phyloP scores from a whole-genome alignment of 345 rosid genomes.

The Isatis tinctoria region DNA sequence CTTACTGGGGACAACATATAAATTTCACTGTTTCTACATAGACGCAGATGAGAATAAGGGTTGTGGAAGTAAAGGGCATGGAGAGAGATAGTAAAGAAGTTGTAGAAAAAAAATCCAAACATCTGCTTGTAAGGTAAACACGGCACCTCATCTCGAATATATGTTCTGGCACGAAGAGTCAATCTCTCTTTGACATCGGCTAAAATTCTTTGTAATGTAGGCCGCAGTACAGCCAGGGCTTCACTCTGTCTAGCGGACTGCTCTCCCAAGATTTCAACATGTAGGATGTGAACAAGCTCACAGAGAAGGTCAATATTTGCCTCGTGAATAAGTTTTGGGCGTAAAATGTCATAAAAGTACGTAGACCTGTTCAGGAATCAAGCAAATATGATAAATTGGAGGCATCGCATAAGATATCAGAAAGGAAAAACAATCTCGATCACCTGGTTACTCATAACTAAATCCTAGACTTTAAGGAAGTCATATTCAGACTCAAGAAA shows the following conservation, averaged over 20 bases:
- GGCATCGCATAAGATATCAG: not conserved
- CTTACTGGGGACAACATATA: slow-evolving; percentile 19
- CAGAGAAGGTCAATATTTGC: slow-evolving; percentile 86
- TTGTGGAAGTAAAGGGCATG: not conserved
- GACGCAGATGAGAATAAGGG: not conserved
- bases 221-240: slow-evolving; percentile 75
- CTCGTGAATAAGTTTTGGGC: slow-evolving; percentile 92
- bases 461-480: not conserved
- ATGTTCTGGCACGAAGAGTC: slow-evolving; percentile 95
- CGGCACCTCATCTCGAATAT: slow-evolving; percentile 90
- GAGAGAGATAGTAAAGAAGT: not conserved
- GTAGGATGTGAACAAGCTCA: slow-evolving; percentile 91
- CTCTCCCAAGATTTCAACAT: slow-evolving; percentile 92
- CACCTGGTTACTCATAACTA: not conserved
- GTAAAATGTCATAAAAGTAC: slow-evolving; percentile 82
- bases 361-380: slow-evolving; percentile 58
- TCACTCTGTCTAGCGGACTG: slow-evolving; percentile 74
- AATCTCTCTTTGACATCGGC: slow-evolving; percentile 89
- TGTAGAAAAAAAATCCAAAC: slow-evolving; percentile 4
- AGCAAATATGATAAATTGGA: slow-evolving; percentile 7
- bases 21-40: slow-evolving; percentile 17
- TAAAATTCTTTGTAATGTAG: slow-evolving; percentile 86
- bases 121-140: slow-evolving; percentile 1
- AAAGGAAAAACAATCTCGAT: not conserved
- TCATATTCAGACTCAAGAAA: slow-evolving; percentile 1